Base-by-base conservation (phyloP, 2,329 filamentous ascomycete species). In the Pestalotiopsis fici region DNA sequence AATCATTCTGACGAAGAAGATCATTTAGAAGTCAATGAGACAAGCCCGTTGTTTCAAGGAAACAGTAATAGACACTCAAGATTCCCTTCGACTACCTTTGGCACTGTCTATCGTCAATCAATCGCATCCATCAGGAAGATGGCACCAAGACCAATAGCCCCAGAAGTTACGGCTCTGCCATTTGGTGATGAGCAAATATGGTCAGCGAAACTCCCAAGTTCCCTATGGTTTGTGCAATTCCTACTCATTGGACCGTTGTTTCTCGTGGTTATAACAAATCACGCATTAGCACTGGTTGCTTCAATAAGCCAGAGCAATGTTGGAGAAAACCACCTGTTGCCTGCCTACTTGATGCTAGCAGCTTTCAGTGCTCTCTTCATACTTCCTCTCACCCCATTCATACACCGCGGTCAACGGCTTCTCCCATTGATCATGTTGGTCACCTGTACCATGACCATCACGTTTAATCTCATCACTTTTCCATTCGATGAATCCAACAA, bases 151-250 rank as follows among this genome's bases (percentile, higher is more conserved):
- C 62, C 50, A 25, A 71, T 66, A 69, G 70, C 70, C 75, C 66
- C 67, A 68, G 69, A 35, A 73, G 68, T 9, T 18, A 21, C n/a
- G 27, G 66, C 67, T 2, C 73, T 81, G 65, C 80, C 85, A 0
- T 94, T 91, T 75, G 87, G 87, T 15, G 82, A 88, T 65, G 96
- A 98, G 77, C 96, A 98, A 78, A 82, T 86, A 15, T 98, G 96
- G 96, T 97, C 94, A 64, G 87, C 87, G 3, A 86, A 86, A 43
- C 81, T 98, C 64, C 93, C 94, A 1, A 88, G 86, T 56, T 98
- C 92, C 91, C 90, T 92, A 21, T 99, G 96, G 96, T 79, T 96
- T 55, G 72, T 97, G n/a, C 95, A 98, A 74, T 91, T 98, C 70
- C 82, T 98, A 3, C 76, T 98, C n/a, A 82, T 97, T 11, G 92